Evolutionary conservation across 202 grass and related monocot species (phyloP).

Genomic region (Musa balbisiana): DNA sequence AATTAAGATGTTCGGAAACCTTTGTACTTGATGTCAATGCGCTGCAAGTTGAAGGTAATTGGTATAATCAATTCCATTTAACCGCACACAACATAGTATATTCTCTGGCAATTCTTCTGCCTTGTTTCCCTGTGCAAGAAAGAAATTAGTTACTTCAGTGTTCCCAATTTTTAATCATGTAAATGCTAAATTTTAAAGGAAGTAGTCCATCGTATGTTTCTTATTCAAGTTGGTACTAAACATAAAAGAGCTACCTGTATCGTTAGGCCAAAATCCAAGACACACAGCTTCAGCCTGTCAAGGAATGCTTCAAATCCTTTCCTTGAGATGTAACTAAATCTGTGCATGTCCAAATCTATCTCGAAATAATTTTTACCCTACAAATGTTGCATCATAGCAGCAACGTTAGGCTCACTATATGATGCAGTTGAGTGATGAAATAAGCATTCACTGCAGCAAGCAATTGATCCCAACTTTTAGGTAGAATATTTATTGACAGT

Average conservation of each 20-base stretch:
- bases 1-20: background rate
- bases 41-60: conserved; percentile 59
- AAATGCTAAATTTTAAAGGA: background rate
- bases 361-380: conserved; percentile 91
- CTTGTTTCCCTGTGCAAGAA: conserved; percentile 66
- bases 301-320: conserved; percentile 97
- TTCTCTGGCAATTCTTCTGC: conserved; percentile 89
- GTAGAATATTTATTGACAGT: no score
- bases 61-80: conserved; percentile 85
- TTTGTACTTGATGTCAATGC: conserved; percentile 15
- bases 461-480: background rate
- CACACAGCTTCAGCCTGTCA: conserved; percentile 78
- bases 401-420: background rate
- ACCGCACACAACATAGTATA: conserved; percentile 77
- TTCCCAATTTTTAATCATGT: conserved; percentile 3
- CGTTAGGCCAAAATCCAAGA: conserved; percentile 83
- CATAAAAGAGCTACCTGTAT: conserved; percentile 55
- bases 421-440: conserved; percentile 3
- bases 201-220: background rate
- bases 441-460: conserved; percentile 2
- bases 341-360: conserved; percentile 99
- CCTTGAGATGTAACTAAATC: conserved; percentile 97
- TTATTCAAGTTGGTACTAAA: background rate
- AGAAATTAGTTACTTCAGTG: conserved; percentile 4
- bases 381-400: conserved; percentile 4